Conservation (phyloP, 208 protist genomes). For the Trypanosoma vivax region DNA sequence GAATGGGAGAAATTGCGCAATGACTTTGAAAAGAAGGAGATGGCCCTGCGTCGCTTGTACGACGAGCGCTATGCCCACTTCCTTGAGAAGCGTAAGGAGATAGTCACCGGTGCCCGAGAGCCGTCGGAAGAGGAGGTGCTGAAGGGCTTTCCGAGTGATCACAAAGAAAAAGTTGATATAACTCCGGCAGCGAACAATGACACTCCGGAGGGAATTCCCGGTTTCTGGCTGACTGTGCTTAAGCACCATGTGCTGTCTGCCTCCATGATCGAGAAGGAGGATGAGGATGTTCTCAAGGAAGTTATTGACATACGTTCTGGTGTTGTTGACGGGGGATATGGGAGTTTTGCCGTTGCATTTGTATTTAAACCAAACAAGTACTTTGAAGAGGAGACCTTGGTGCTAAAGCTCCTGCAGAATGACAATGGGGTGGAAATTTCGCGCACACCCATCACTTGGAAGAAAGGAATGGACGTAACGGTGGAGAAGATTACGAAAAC, state of each 20-base stretch:
- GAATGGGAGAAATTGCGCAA: constrained; percentile 52
- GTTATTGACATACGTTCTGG: constrained; percentile 56
- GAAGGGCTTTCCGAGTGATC: constrained; percentile 57
- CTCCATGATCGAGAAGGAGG: constrained; percentile 64
- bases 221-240: constrained; percentile 76
- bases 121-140: constrained; percentile 58
- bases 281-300: constrained; percentile 61
- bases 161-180: constrained; percentile 42
- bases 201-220: constrained; percentile 29
- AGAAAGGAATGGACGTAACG: constrained; percentile 71
- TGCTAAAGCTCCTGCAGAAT: constrained; percentile 38
- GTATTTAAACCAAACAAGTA: constrained; percentile 77
- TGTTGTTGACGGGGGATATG: constrained; percentile 44
- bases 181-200: neutral
- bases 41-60: constrained; percentile 57
- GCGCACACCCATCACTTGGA: constrained; percentile 69
- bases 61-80: constrained; percentile 59
- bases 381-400: constrained; percentile 65
- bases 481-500: constrained; percentile 52
- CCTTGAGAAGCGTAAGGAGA: constrained; percentile 61
- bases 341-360: constrained; percentile 74
- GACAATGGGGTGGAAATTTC: constrained; percentile 37
- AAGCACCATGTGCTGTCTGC: constrained; percentile 58
- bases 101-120: constrained; percentile 49
- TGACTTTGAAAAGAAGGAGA: constrained; percentile 61